phyloP scores from a whole-genome alignment of 1,139 yeast species.

The Magnusiomyces ingens region DNA sequence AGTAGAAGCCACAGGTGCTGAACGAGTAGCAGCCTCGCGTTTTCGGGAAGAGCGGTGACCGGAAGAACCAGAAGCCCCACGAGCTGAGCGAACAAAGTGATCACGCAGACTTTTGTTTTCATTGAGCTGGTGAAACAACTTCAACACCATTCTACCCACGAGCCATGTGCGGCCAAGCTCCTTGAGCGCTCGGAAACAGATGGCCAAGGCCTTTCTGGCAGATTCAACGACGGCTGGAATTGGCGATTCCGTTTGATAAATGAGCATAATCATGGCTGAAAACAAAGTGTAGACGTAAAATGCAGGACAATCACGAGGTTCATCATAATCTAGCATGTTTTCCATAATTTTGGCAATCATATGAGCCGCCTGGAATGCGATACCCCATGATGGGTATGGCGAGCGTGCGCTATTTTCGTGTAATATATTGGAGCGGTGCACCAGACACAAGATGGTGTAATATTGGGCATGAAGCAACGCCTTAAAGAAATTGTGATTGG shows the following conservation, averaged over 20 bases:
- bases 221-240: slow-evolving; percentile 51
- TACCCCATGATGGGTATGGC: slow-evolving; percentile 75
- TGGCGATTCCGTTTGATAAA: slow-evolving; percentile 64
- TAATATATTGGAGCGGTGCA: slow-evolving; percentile 65
- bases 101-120: slow-evolving; percentile 27
- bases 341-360: slow-evolving; percentile 67
- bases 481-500: slow-evolving; percentile 48
- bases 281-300: slow-evolving; percentile 49
- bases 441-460: slow-evolving; percentile 62
- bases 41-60: slow-evolving; percentile 4
- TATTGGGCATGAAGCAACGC: slow-evolving; percentile 65
- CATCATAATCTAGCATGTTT: slow-evolving; percentile 47
- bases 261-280: slow-evolving; percentile 65
- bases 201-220: slow-evolving; percentile 51
- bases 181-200: slow-evolving; percentile 46
- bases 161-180: slow-evolving; percentile 45
- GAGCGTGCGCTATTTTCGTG: slow-evolving; percentile 41
- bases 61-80: slow-evolving; percentile 11
- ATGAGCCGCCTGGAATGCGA: slow-evolving; percentile 78
- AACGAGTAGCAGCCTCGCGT: not conserved
- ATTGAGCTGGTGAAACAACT: slow-evolving; percentile 29
- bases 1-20: not conserved
- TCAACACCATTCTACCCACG: slow-evolving; percentile 35
- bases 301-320: slow-evolving; percentile 50
- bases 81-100: slow-evolving; percentile 27